A percentile compares a stretch with the other conserved stretches of the same genome.
phyloP scores from a whole-genome alignment of 2,329 filamentous ascomycete genomes.

The Cucurbitaria berberidis region DNA sequence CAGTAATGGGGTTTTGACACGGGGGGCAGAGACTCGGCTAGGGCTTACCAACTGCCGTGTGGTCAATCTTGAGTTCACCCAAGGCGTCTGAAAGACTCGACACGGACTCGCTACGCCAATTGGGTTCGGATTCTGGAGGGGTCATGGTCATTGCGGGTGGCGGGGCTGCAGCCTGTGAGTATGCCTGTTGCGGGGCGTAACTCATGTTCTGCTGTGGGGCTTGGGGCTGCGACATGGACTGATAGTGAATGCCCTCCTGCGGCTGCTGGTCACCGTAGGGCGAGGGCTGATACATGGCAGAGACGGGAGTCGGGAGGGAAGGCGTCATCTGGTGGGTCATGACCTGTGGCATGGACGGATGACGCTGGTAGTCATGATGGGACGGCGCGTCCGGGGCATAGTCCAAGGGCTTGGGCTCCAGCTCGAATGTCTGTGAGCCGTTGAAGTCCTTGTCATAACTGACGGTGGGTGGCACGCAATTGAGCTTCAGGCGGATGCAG shows the following conservation, averaged over 20 bases:
- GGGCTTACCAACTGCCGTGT: slow-evolving; percentile 78
- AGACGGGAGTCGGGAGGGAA: slow-evolving; percentile 38
- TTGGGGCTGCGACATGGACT: slow-evolving; percentile 43
- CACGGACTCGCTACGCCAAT: slow-evolving; percentile 51
- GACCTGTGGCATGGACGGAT: slow-evolving; percentile 38
- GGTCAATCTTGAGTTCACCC: slow-evolving; percentile 85
- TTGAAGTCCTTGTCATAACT: slow-evolving; percentile 69
- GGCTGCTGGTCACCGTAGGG: slow-evolving; percentile 42
- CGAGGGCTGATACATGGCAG: slow-evolving; percentile 46
- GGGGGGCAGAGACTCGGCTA: neutral
- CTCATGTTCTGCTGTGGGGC: slow-evolving; percentile 41
- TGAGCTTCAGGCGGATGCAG: slow-evolving; percentile 88
- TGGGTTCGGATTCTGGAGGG: slow-evolving; percentile 58
- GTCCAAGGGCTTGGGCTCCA: slow-evolving; percentile 48
- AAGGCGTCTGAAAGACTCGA: slow-evolving; percentile 79
- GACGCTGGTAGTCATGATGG: slow-evolving; percentile 51
- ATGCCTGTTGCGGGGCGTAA: slow-evolving; percentile 43
- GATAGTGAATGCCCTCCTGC: slow-evolving; percentile 46
- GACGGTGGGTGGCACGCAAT: slow-evolving; percentile 88
- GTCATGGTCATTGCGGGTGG: slow-evolving; percentile 40
- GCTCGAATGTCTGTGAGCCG: slow-evolving; percentile 50
- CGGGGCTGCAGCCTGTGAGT: slow-evolving; percentile 36
- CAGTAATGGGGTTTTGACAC: slow-evolving; percentile 12
- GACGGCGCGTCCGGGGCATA: slow-evolving; percentile 48
- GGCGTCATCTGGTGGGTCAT: slow-evolving; percentile 37